These are phyloP conservation scores for Russula compacta DNA, from an alignment of 768 basidiomycete genomes.

Conservation along the genomic window DNA sequence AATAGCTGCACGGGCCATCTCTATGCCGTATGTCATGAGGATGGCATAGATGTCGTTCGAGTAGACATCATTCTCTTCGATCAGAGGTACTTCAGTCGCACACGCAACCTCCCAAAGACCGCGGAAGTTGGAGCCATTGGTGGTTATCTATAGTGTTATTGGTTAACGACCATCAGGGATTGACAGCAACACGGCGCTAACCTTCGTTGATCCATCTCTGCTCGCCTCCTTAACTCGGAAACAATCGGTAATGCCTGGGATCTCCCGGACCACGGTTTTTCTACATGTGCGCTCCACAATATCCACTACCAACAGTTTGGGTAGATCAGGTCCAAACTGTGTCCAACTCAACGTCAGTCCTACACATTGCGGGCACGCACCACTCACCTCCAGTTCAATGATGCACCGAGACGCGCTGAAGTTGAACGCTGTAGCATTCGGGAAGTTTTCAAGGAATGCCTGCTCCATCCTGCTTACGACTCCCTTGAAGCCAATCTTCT, in stretches of 20 bases:
- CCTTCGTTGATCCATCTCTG: constrained; percentile 46
- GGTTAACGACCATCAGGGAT: not conserved
- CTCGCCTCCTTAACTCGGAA: constrained; percentile 61
- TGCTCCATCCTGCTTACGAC: constrained; percentile 38
- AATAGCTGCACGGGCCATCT: constrained; percentile 89
- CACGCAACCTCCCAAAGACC: constrained; percentile 76
- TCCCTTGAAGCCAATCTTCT: constrained; percentile 29
- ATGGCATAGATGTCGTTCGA: constrained; percentile 95
- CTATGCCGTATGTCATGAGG: constrained; percentile 88
- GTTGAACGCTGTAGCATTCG: constrained; percentile 60
- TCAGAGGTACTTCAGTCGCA: constrained; percentile 35
- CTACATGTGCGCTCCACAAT: constrained; percentile 84
- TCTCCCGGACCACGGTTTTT: constrained; percentile 80
- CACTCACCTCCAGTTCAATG: constrained; percentile 74
- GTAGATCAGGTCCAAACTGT: constrained; percentile 83
- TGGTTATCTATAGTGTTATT: constrained; percentile 45
- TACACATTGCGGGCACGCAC: not conserved
- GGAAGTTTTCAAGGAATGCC: constrained; percentile 48
- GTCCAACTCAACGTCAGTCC: not conserved
- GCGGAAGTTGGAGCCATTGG: constrained; percentile 89
- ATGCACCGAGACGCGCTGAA: constrained; percentile 61
- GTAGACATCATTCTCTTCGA: constrained; percentile 75
- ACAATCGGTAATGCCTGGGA: constrained; percentile 81
- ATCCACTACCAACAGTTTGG: constrained; percentile 89
- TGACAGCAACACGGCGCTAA: constrained; percentile 21